A percentile compares a stretch with the other conserved stretches of the same genome.
phyloP scores from a whole-genome alignment of 2,329 filamentous ascomycete genomes.

The Sporothrix protearum region DNA sequence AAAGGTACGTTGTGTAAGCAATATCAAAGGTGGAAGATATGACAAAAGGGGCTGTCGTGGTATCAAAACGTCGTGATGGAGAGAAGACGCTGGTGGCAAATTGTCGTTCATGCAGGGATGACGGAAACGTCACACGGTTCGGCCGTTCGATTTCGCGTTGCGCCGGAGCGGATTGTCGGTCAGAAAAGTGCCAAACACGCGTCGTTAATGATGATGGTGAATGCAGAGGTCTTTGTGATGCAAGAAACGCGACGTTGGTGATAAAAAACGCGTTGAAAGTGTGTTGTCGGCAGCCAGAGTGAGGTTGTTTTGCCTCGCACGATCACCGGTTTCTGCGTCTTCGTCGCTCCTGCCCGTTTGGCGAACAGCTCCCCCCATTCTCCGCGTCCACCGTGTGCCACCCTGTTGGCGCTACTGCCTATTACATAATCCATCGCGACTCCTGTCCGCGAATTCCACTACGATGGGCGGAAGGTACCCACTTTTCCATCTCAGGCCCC shows the following conservation, averaged over 20 bases:
- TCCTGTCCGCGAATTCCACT: background rate
- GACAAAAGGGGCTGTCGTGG: background rate
- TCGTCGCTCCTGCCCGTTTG: slow-evolving; percentile 9
- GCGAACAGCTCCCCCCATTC: slow-evolving; percentile 20
- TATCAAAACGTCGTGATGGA: background rate
- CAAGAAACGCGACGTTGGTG: slow-evolving; percentile 23
- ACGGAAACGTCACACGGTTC: background rate
- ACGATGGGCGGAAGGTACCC: background rate
- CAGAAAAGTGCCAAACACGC: slow-evolving; percentile 16
- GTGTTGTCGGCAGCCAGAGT: slow-evolving; percentile 5
- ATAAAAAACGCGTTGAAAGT: slow-evolving; percentile 27
- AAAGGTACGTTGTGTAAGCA: background rate
- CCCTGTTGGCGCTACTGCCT: background rate
- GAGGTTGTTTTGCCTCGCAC: slow-evolving; percentile 15
- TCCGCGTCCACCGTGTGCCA: background rate
- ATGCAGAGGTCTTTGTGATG: background rate
- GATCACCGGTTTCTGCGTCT: slow-evolving; percentile 17
- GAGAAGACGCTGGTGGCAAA: background rate
- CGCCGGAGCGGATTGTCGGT: slow-evolving; percentile 24
- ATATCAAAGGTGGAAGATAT: background rate
- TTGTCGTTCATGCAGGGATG: background rate
- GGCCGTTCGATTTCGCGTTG: slow-evolving; percentile 14
- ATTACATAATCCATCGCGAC: slow-evolving; percentile 15
- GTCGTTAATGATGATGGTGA: background rate
- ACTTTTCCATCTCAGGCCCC: background rate